These are phyloP conservation scores for Cyathus striatus DNA, from an alignment of 768 basidiomycete genomes.

Conservation along the genomic window DNA sequence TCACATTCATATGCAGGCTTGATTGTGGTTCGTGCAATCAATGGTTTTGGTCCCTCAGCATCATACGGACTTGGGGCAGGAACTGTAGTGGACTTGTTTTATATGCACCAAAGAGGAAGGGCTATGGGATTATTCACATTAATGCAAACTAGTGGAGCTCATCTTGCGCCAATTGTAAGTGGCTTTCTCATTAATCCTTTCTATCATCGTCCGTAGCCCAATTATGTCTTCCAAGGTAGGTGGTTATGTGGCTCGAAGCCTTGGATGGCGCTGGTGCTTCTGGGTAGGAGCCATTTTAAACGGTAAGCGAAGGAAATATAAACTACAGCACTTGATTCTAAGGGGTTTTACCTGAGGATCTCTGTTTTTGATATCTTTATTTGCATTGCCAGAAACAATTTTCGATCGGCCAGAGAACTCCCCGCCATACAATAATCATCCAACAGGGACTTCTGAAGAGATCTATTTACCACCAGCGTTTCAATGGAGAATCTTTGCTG, in stretches of 20 bases:
- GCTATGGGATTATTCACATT: conserved; percentile 39
- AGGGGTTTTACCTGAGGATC: conserved; percentile 6
- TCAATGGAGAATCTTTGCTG: conserved; percentile 15
- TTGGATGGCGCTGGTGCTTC: conserved; percentile 40
- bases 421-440: no score
- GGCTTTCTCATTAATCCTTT: not conserved
- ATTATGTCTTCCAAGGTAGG: conserved; percentile 15
- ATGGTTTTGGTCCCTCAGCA: conserved; percentile 29
- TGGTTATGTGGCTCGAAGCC: conserved; percentile 30
- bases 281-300: conserved; percentile 36
- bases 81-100: conserved; percentile 32
- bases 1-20: conserved; percentile 26
- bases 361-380: conserved; percentile 28
- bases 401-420: conserved; percentile 22
- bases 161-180: conserved; percentile 35
- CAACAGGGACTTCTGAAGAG: no score
- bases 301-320: conserved; percentile 9
- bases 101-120: conserved; percentile 32
- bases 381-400: conserved; percentile 37
- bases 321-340: conserved; percentile 1
- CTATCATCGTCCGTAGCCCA: not conserved
- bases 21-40: conserved; percentile 27
- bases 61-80: conserved; percentile 32
- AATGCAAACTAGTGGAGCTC: conserved; percentile 34
- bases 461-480: conserved; percentile 20